These are phyloP conservation scores for Termitomyces sp. DNA, from an alignment of 768 basidiomycete genomes.

Conservation along the genomic window DNA sequence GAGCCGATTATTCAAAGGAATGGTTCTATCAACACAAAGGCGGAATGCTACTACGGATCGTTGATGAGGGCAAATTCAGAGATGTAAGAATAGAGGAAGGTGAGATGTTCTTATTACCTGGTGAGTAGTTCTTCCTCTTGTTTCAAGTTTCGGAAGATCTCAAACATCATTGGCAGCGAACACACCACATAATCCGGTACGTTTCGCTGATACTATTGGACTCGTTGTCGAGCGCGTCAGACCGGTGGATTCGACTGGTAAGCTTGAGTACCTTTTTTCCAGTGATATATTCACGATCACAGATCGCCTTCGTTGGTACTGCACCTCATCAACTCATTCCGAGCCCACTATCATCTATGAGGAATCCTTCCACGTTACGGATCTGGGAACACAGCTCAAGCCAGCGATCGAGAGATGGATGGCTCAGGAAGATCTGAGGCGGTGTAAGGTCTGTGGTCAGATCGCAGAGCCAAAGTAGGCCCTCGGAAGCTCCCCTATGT, in stretches of 20 bases:
- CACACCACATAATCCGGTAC: slow-evolving; percentile 93
- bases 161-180: slow-evolving; percentile 49
- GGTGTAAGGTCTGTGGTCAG: slow-evolving; percentile 40
- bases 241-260: slow-evolving; percentile 71
- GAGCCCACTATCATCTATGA: slow-evolving; percentile 75
- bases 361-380: slow-evolving; percentile 81
- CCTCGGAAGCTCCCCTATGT: too few species aligned
- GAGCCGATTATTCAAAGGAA: slow-evolving; percentile 79
- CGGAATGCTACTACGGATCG: slow-evolving; percentile 82
- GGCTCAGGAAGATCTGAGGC: slow-evolving; percentile 62
- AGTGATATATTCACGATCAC: background rate
- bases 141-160: background rate
- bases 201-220: slow-evolving; percentile 87
- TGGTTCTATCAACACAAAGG: slow-evolving; percentile 99
- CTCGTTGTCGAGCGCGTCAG: slow-evolving; percentile 86
- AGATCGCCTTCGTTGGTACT: slow-evolving; percentile 86
- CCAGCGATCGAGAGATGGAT: slow-evolving; percentile 86
- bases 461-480: slow-evolving; percentile 27
- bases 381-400: slow-evolving; percentile 91
- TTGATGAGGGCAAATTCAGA: slow-evolving; percentile 72
- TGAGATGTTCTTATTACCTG: slow-evolving; percentile 94
- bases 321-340: slow-evolving; percentile 50
- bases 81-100: slow-evolving; percentile 92
- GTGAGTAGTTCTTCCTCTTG: slow-evolving; percentile 33
- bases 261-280: slow-evolving; percentile 13